These are phyloP conservation scores for Saksenaea vasiformis DNA, from an alignment of 371 early-diverging fungal species.

Conservation along the genomic window DNA sequence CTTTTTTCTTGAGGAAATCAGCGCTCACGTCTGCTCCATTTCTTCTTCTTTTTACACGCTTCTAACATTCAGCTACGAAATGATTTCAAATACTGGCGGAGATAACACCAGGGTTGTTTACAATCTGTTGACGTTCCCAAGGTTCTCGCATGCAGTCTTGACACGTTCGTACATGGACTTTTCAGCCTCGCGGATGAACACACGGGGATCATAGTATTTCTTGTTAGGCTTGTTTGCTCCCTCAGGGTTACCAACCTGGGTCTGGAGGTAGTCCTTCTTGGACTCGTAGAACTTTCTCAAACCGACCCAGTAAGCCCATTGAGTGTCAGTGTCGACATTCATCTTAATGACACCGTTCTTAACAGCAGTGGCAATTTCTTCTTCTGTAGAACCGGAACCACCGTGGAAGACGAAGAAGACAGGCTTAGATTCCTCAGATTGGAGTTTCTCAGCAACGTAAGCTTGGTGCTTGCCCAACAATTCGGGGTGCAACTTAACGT, in stretches of 20 bases:
- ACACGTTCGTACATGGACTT: conserved; percentile 84
- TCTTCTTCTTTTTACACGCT: not conserved
- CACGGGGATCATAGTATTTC: conserved; percentile 94
- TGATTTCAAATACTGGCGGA: not conserved
- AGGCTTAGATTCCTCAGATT: conserved; percentile 65
- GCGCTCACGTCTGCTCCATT: not conserved
- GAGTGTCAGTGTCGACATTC: conserved; percentile 88
- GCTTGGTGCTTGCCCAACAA: conserved; percentile 88
- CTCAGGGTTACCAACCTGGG: conserved; percentile 93
- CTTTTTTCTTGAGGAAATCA: not conserved
- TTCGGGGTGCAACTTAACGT: conserved; percentile 88
- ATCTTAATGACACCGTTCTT: conserved; percentile 89
- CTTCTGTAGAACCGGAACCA: conserved; percentile 84
- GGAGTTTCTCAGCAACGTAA: conserved; percentile 71
- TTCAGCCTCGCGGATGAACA: conserved; percentile 86
- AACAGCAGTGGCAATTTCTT: conserved; percentile 88
- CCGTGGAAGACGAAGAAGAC: conserved; percentile 96
- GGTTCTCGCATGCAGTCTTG: conserved; percentile 76
- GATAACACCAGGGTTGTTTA: conserved; percentile 44
- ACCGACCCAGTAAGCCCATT: conserved; percentile 83
- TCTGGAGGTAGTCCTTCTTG: conserved; percentile 80
- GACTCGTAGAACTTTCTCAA: conserved; percentile 70
- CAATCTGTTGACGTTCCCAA: conserved; percentile 73
- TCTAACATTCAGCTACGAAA: too few relatives aligned
- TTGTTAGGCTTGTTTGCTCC: conserved; percentile 93